A percentile compares a stretch with the other conserved stretches of the same genome.
phyloP scores from a whole-genome alignment of 345 rosid genomes.

The Aethionema arabicum region DNA sequence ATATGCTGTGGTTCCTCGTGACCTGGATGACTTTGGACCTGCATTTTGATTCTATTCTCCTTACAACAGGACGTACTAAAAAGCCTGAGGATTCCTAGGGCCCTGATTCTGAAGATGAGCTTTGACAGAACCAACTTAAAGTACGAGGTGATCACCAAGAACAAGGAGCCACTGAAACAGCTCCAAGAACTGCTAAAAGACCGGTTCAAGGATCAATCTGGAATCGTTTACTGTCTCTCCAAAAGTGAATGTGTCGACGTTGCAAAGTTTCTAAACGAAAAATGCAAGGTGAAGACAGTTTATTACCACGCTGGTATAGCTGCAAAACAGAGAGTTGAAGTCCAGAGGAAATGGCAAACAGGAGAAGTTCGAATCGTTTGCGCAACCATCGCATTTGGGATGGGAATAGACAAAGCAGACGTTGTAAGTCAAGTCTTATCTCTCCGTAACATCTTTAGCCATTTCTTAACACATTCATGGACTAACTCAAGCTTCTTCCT shows the following conservation, averaged over 20 bases:
- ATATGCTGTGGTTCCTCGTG: constrained; percentile 3
- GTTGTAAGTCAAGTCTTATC: constrained; percentile 58
- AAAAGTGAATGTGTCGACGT: constrained; percentile 83
- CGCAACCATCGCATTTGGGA: constrained; percentile 93
- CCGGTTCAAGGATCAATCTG: constrained; percentile 69
- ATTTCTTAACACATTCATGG: neutral
- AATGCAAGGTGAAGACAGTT: constrained; percentile 69
- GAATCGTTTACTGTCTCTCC: constrained; percentile 85
- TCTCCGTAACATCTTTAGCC: too few species aligned
- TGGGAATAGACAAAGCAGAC: constrained; percentile 97
- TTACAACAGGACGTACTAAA: constrained; percentile 71
- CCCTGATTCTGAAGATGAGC: constrained; percentile 80
- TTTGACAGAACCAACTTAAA: constrained; percentile 90
- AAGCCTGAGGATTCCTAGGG: constrained; percentile 73
- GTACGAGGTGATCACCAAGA: constrained; percentile 77
- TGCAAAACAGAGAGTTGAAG: constrained; percentile 65
- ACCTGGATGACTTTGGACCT: constrained; percentile 9
- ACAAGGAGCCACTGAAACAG: constrained; percentile 76
- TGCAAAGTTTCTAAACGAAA: constrained; percentile 65
- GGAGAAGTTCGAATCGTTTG: constrained; percentile 83
- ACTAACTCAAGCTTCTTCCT: neutral
- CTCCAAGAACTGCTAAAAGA: constrained; percentile 67
- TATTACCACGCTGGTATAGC: constrained; percentile 85
- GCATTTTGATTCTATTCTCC: constrained; percentile 12
- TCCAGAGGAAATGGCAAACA: constrained; percentile 80